Percentiles rank a stretch among this genome's conserved stretches.
Evolutionary conservation across 176 grass and related monocot species (phyloP).

Genomic region (Hordeum marinum): DNA sequence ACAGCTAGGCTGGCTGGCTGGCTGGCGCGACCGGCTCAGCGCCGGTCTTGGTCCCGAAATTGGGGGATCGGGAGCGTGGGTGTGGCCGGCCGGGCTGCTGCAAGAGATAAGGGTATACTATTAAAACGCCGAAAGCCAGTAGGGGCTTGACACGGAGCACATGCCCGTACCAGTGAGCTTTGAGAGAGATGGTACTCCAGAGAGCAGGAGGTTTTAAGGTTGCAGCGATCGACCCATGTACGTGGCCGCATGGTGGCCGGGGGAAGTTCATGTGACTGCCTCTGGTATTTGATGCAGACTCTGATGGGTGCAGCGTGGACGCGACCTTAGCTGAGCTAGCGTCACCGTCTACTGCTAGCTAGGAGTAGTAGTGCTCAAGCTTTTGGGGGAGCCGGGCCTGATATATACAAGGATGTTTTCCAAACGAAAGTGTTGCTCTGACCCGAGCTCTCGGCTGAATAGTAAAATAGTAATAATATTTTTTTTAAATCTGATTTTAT

Average conservation of each 20-base stretch:
- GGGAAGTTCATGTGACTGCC: not conserved
- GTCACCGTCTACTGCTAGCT: not conserved
- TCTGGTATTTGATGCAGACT: not conserved
- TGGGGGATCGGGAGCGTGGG: slow-evolving; percentile 4
- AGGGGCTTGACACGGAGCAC: slow-evolving; percentile 46
- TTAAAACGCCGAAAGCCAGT: slow-evolving; percentile 30
- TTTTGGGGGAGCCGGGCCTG: too few species aligned
- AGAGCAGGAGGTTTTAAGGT: not conserved
- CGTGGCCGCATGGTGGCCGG: slow-evolving; percentile 11
- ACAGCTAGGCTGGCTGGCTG: slow-evolving; percentile 16
- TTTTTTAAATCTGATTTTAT: too few species aligned
- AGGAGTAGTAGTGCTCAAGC: not conserved
- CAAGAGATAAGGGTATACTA: slow-evolving; percentile 29
- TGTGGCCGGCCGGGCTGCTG: slow-evolving; percentile 8
- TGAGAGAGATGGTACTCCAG: not conserved
- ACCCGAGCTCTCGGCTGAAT: too few species aligned
- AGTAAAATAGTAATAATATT: too few species aligned
- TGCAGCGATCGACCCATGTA: not conserved
- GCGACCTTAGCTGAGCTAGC: not conserved
- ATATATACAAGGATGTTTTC: too few species aligned
- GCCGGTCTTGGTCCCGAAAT: not conserved
- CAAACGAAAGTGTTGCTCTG: too few species aligned
- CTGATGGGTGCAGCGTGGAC: not conserved
- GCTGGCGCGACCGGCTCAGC: not conserved
- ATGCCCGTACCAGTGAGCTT: slow-evolving; percentile 15